Base-by-base conservation (phyloP, 148 eudicot genomes). In the Polygonum aviculare region DNA sequence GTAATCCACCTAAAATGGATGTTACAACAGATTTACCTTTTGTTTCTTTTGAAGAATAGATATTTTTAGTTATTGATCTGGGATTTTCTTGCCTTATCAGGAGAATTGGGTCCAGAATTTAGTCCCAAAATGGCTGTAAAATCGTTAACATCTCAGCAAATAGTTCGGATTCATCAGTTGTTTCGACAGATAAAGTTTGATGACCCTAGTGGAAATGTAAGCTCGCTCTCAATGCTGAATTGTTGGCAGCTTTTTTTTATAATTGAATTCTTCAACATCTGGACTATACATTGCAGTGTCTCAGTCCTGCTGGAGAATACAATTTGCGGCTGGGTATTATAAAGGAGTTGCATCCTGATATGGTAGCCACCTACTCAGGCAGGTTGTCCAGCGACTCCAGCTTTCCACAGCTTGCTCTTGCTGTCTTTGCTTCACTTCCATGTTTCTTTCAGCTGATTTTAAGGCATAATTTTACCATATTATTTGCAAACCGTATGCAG, bases 261-360 rank as follows among this genome's bases (percentile, higher is more conserved):
- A 49, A 9, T 62, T 54, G 47, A 44, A 48, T 18, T 72, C 31
- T 75, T 51, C 45, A 67, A 67, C 57, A 44, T 57, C 57, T 73
- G 33, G 78, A 50, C 74, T 79, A 12, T 51, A 33, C 4, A 69
- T 77, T 83, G 83, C 88, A 96, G 99, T 93, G 98, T 81, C 98
- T 96, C 75, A 96, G 98, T 83, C 99, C 99, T 82, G 99, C 99
- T 36, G 99, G 99, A 60, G 99, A 96, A 85, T 96, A 96, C 86
- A 96, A 96, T 81, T 89, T 96, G 78, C 99, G 99, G 49, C 85
- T 96, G 76, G 99, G 99, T 78, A 93, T 96, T 76, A 87, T 96
- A 75, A 96, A 96, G 86, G 99, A 96, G 82, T 88, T 96, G 84
- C 98, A 96, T 75, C 99, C 99, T n/a, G 99, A 96, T 75, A 93